Conservation (phyloP, 495 filamentous ascomycete species). For the Talaromyces stipitatus region DNA sequence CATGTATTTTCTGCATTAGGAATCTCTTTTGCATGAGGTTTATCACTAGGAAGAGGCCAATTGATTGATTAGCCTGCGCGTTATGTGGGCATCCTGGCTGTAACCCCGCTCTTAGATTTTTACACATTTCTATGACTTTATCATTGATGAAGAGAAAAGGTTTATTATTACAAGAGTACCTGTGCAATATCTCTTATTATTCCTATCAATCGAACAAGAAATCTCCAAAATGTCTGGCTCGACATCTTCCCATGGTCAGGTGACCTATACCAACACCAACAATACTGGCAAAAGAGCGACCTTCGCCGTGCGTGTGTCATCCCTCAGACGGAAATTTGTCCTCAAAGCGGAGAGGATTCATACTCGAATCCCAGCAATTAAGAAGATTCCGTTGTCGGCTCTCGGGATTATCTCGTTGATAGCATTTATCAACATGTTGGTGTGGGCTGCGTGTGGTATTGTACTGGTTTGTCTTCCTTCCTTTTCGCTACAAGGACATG, state of each 20-base stretch:
- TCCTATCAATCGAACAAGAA: neutral
- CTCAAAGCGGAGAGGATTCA: constrained; percentile 34
- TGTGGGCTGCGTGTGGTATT: constrained; percentile 68
- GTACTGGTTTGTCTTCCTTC: constrained; percentile 41
- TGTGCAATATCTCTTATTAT: neutral
- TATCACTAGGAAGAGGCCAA: neutral
- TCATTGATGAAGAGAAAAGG: neutral
- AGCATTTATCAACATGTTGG: constrained; percentile 55
- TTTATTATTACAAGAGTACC: neutral
- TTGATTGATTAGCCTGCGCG: neutral
- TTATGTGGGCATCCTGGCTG: neutral
- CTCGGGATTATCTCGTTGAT: constrained; percentile 60
- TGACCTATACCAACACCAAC: neutral
- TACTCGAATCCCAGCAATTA: constrained; percentile 38
- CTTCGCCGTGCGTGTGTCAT: neutral
- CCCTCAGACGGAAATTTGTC: constrained; percentile 13
- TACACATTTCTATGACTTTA: neutral
- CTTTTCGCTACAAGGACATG: neutral
- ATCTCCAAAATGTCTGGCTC: neutral
- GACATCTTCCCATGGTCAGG: neutral
- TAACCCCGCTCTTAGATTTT: neutral
- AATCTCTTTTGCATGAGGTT: constrained; percentile 2
- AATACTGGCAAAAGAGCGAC: neutral
- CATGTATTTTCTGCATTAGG: neutral
- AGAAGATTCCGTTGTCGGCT: constrained; percentile 56